Conservation (phyloP, 2,329 filamentous ascomycete genomes). For the Colletotrichum cuscutae region DNA sequence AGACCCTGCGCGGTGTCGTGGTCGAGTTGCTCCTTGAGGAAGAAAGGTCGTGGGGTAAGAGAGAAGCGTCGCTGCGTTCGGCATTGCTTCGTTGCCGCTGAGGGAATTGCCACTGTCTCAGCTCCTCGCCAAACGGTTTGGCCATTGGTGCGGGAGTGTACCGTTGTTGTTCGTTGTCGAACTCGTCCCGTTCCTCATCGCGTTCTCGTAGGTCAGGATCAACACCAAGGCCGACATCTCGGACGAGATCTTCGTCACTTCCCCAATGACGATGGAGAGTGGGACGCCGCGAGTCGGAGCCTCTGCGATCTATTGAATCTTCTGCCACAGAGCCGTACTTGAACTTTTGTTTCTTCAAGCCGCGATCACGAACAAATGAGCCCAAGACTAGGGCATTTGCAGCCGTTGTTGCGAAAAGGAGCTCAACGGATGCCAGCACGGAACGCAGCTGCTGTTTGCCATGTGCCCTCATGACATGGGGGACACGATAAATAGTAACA, state of each 20-base stretch:
- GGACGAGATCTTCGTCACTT: constrained; percentile 90
- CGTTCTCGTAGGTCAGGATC: constrained; percentile 60
- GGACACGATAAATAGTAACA: constrained; percentile 85
- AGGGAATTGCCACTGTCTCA: constrained; percentile 61
- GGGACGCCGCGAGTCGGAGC: constrained; percentile 53
- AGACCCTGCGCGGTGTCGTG: constrained; percentile 68
- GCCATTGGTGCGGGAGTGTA: constrained; percentile 50
- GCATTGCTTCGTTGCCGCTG: constrained; percentile 49
- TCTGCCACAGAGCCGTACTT: constrained; percentile 69
- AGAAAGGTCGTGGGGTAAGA: constrained; percentile 50
- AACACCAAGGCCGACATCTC: constrained; percentile 79
- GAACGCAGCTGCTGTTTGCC: constrained; percentile 89
- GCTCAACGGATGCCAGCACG: constrained; percentile 88
- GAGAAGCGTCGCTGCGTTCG: constrained; percentile 57
- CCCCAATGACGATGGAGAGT: constrained; percentile 77
- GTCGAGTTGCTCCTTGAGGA: constrained; percentile 52
- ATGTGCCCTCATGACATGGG: constrained; percentile 74
- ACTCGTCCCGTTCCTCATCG: constrained; percentile 37
- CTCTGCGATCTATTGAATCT: constrained; percentile 68
- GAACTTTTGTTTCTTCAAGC: constrained; percentile 89
- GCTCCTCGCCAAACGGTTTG: constrained; percentile 45
- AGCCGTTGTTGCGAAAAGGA: constrained; percentile 86
- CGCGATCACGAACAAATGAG: constrained; percentile 90
- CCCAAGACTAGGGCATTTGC: constrained; percentile 92
- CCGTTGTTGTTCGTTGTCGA: constrained; percentile 38